Percentiles rank a stretch among this genome's conserved stretches.
Evolutionary conservation across 345 rosid genomes (phyloP).

Genomic region (Acer saccharum): DNA sequence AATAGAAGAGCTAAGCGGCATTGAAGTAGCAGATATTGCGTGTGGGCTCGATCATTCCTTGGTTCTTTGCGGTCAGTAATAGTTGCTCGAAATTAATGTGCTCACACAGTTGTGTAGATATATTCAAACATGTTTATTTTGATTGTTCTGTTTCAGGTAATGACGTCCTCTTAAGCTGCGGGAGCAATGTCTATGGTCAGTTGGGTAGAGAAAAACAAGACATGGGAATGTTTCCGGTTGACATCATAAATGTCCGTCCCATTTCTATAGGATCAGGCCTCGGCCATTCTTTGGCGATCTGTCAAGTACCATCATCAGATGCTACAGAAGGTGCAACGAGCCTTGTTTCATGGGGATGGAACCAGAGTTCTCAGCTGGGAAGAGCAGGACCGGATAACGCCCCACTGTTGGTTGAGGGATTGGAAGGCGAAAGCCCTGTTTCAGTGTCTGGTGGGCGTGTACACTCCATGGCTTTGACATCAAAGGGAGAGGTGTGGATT

Average conservation of each 20-base stretch:
- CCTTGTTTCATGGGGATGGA: constrained; percentile 92
- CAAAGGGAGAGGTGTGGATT: constrained; percentile 69
- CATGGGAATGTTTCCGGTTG: constrained; percentile 67
- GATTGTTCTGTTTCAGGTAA: constrained; percentile 47
- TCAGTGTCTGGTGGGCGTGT: constrained; percentile 74
- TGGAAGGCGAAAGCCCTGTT: constrained; percentile 48
- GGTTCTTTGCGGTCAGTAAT: constrained; percentile 65
- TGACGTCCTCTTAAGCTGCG: constrained; percentile 68
- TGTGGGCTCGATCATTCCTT: constrained; percentile 94
- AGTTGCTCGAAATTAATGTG: not conserved
- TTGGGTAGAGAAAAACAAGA: constrained; percentile 64
- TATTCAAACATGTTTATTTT: constrained; percentile 12
- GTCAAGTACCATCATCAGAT: constrained; percentile 31
- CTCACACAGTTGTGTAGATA: not conserved
- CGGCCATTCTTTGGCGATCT: constrained; percentile 87
- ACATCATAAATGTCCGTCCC: constrained; percentile 34
- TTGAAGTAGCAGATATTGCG: constrained; percentile 61
- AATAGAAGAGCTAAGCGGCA: constrained; percentile 55
- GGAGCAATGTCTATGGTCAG: constrained; percentile 87
- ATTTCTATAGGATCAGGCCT: constrained; percentile 73
- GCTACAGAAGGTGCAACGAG: constrained; percentile 25
- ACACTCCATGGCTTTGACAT: constrained; percentile 67
- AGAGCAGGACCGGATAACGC: constrained; percentile 57
- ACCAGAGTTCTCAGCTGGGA: constrained; percentile 76
- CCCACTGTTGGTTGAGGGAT: constrained; percentile 52